Conservation (phyloP, 2,329 filamentous ascomycete genomes). For the Metarhizium robertsii region DNA sequence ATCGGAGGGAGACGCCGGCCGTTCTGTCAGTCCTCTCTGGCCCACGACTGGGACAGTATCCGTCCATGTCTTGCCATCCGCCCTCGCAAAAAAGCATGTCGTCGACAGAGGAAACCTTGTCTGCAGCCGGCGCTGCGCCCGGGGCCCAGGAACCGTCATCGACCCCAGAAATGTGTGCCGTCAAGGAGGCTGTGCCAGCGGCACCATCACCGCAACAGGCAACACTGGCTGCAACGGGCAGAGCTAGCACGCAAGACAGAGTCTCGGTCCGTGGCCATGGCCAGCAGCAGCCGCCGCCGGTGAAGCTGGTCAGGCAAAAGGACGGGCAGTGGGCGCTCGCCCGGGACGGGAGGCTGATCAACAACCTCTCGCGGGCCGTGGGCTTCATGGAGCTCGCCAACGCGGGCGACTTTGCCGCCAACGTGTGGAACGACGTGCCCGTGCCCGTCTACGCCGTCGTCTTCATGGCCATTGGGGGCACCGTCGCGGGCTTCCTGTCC, state of each 20-base stretch:
- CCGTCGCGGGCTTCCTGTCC: slow-evolving; percentile 32
- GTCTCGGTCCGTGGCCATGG: too few relatives aligned
- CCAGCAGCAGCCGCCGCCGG: neutral
- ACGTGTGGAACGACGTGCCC: slow-evolving; percentile 45
- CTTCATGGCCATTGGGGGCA: slow-evolving; percentile 44
- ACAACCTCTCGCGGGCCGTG: slow-evolving; percentile 23
- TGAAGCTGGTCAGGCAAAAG: slow-evolving; percentile 9
- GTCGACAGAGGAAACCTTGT: neutral
- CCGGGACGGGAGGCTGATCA: slow-evolving; percentile 14
- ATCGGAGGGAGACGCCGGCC: neutral
- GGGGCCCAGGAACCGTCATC: slow-evolving; percentile 1
- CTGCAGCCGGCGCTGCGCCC: neutral
- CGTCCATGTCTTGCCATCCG: too few relatives aligned
- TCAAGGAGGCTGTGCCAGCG: slow-evolving; percentile 5
- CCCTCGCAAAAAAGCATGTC: neutral
- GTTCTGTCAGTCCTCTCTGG: neutral
- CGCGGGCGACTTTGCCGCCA: slow-evolving; percentile 46
- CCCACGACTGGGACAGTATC: neutral
- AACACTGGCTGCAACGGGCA: neutral
- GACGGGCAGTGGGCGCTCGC: slow-evolving; percentile 6
- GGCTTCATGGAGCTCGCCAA: slow-evolving; percentile 47
- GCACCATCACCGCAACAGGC: neutral
- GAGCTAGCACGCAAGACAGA: neutral
- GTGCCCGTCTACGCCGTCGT: slow-evolving; percentile 37
- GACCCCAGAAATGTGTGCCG: neutral